A percentile compares a stretch with the other conserved stretches of the same genome.
These are phyloP conservation scores for Coniochaeta sp. DNA, from an alignment of 2,329 filamentous ascomycete species.

Conservation along the genomic window DNA sequence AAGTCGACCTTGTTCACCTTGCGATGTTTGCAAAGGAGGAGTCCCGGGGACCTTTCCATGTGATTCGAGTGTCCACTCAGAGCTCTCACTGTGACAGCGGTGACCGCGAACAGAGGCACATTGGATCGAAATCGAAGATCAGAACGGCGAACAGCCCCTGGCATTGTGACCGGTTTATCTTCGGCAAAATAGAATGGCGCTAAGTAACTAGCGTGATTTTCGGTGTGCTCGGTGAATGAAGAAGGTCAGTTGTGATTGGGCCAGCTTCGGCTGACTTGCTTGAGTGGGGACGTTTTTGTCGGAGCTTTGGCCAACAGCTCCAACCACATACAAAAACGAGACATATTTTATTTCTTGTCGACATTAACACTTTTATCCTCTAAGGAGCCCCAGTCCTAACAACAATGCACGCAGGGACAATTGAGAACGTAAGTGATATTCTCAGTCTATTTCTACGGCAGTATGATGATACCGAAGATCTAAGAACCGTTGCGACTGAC, in stretches of 20 bases:
- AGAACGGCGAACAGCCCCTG: neutral
- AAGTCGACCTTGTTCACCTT: neutral
- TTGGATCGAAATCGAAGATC: neutral
- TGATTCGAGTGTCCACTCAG: neutral
- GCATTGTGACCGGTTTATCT: neutral
- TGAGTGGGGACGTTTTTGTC: neutral
- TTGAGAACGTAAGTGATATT: neutral
- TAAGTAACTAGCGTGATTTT: neutral
- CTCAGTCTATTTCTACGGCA: neutral
- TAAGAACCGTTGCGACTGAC: constrained; percentile 56
- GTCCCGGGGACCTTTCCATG: neutral
- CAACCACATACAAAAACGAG: neutral
- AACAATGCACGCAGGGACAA: neutral
- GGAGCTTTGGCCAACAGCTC: neutral
- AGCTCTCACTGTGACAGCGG: neutral
- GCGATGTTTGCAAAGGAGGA: neutral
- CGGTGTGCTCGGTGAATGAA: neutral
- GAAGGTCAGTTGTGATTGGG: neutral
- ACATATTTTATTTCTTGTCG: neutral
- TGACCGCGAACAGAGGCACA: neutral
- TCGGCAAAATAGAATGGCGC: neutral
- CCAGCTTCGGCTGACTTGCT: neutral
- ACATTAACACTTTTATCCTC: neutral
- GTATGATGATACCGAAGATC: constrained; percentile 43
- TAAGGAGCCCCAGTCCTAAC: neutral